Conservation (phyloP, 495 filamentous ascomycete genomes). For the Melanomma pulvis-pyrius region DNA sequence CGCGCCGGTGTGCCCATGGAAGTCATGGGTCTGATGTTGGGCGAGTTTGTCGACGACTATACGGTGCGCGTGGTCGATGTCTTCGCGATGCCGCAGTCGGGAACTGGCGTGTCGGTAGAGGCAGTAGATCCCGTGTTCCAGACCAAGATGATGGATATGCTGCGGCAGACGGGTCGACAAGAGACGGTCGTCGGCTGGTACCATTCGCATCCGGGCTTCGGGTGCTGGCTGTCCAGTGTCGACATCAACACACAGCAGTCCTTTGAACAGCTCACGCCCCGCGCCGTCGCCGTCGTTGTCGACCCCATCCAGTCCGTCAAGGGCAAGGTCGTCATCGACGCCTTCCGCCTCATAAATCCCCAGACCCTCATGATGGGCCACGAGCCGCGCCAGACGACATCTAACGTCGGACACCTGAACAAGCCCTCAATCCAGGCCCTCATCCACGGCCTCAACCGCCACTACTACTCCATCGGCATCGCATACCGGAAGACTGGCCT, state of each 20-base stretch:
- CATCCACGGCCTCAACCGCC: conserved; percentile 95
- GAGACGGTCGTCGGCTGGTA: conserved; percentile 99
- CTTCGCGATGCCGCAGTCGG: conserved; percentile 99
- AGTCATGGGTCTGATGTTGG: conserved; percentile 99
- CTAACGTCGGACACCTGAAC: conserved; percentile 96
- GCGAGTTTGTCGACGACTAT: conserved; percentile 98
- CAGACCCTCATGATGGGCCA: conserved; percentile 98
- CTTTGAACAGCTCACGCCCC: conserved; percentile 95
- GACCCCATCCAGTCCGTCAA: conserved; percentile 99
- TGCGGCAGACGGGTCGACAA: conserved; percentile 91
- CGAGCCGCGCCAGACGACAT: conserved; percentile 97
- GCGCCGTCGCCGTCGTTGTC: conserved; percentile 95
- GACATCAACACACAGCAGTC: conserved; percentile 99
- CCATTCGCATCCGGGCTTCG: conserved; percentile 98
- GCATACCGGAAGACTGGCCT: conserved; percentile 97
- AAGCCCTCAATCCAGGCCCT: conserved; percentile 99
- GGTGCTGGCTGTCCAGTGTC: conserved; percentile 97
- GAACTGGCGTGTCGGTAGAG: conserved; percentile 97
- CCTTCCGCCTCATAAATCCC: conserved; percentile 98
- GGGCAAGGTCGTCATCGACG: conserved; percentile 98
- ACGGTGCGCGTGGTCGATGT: conserved; percentile 97
- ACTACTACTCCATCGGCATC: conserved; percentile 99
- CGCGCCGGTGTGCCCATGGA: conserved; percentile 99
- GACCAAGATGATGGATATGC: conserved; percentile 99
- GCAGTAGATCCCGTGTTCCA: conserved; percentile 98